Percentiles rank a stretch among this genome's conserved stretches.
phyloP scores from a whole-genome alignment of 768 basidiomycete genomes.

The Rhodotorula paludigena region DNA sequence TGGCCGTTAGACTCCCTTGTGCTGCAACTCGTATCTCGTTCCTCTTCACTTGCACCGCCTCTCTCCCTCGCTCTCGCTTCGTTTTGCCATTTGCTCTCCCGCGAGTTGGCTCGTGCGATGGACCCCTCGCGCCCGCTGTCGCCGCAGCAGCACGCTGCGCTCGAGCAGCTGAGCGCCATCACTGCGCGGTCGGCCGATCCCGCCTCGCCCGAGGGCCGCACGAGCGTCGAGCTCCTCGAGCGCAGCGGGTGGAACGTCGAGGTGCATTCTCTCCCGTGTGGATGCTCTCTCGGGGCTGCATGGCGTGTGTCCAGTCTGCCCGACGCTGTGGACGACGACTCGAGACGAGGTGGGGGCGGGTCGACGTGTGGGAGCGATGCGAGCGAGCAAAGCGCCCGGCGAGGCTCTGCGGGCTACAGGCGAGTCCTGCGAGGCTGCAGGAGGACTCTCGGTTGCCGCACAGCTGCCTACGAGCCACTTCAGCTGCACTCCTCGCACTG shows the following conservation, averaged over 20 bases:
- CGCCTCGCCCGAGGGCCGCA: neutral
- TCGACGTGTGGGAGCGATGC: too few relatives aligned
- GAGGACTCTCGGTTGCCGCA: too few relatives aligned
- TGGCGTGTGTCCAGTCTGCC: too few relatives aligned
- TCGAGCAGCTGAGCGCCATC: conserved; percentile 9
- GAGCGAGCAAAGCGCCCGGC: too few relatives aligned
- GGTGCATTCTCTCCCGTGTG: conserved; percentile 1
- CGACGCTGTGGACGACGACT: too few relatives aligned
- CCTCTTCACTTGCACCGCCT: neutral
- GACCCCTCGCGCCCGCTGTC: conserved; percentile 3
- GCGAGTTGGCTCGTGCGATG: neutral
- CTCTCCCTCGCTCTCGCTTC: neutral
- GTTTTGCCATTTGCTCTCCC: too few relatives aligned
- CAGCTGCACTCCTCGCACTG: too few relatives aligned
- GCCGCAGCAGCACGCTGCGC: neutral
- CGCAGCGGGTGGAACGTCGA: conserved; percentile 17
- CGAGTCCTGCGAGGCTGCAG: too few relatives aligned
- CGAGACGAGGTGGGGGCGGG: too few relatives aligned
- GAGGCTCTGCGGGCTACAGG: neutral
- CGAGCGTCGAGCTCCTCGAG: conserved; percentile 2
- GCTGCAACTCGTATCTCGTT: too few relatives aligned
- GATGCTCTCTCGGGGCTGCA: neutral
- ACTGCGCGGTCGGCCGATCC: conserved; percentile 2
- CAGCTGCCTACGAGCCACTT: too few relatives aligned
- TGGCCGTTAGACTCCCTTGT: too few relatives aligned